Evolutionary conservation across 192 early-diverging fungal species (phyloP).

Genomic region (Coemansia sp.): DNA sequence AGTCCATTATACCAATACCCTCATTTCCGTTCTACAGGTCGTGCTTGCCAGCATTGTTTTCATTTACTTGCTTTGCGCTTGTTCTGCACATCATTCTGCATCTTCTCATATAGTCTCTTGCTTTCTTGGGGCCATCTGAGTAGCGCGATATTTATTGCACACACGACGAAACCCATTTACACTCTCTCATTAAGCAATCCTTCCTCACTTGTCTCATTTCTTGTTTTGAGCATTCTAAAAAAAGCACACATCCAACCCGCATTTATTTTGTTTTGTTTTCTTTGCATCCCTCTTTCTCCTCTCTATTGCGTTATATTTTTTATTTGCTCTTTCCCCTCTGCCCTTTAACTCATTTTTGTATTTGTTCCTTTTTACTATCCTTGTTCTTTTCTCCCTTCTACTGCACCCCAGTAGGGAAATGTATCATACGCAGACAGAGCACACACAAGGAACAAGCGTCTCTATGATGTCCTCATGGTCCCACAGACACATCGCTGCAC

Average conservation of each 20-base stretch:
- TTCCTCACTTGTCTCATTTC: neutral
- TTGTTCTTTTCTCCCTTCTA: neutral
- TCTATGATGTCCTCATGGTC: slow-evolving; percentile 8
- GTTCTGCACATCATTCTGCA: slow-evolving; percentile 7
- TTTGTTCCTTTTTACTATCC: neutral
- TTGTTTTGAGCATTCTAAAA: neutral
- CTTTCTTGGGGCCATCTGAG: neutral
- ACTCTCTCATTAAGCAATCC: neutral
- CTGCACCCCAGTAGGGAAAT: neutral
- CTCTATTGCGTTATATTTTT: neutral
- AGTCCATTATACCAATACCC: neutral
- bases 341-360: neutral
- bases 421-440: slow-evolving; percentile 9
- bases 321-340: slow-evolving; percentile 6
- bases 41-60: neutral
- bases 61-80: slow-evolving; percentile 2
- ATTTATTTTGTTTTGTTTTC: neutral
- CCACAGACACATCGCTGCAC: slow-evolving; percentile 1
- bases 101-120: neutral
- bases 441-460: slow-evolving; percentile 5
- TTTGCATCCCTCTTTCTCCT: slow-evolving; percentile 7
- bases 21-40: slow-evolving; percentile 6
- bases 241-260: slow-evolving; percentile 1
- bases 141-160: neutral
- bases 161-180: neutral